phyloP scores from a whole-genome alignment of 805 yeast genomes.

The Wickerhamomyces strasburgensis region DNA sequence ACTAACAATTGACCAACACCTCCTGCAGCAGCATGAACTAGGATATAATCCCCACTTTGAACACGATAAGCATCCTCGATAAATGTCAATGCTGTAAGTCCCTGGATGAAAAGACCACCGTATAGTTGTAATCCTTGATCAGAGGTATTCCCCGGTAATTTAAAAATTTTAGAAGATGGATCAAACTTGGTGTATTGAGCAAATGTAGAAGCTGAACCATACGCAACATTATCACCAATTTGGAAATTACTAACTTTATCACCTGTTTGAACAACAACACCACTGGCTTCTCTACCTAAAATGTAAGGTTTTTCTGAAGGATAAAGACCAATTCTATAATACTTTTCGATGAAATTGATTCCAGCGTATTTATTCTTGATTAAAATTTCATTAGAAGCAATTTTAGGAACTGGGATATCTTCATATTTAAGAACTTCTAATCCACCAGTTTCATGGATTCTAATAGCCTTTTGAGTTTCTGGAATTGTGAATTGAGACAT shows the following conservation, averaged over 20 bases:
- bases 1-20: slow-evolving; percentile 77
- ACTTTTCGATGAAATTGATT: slow-evolving; percentile 75
- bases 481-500: slow-evolving; percentile 38
- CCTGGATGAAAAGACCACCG: slow-evolving; percentile 65
- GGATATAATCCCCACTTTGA: slow-evolving; percentile 61
- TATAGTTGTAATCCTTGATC: slow-evolving; percentile 49
- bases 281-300: slow-evolving; percentile 73
- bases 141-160: slow-evolving; percentile 42
- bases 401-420: slow-evolving; percentile 52
- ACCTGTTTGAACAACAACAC: slow-evolving; percentile 65
- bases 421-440: slow-evolving; percentile 46
- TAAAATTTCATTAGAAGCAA: slow-evolving; percentile 52
- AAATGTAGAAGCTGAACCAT: slow-evolving; percentile 48
- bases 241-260: slow-evolving; percentile 44
- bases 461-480: slow-evolving; percentile 48
- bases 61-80: slow-evolving; percentile 61
- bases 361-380: slow-evolving; percentile 77
- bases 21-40: slow-evolving; percentile 94
- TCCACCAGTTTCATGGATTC: slow-evolving; percentile 46
- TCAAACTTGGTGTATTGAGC: slow-evolving; percentile 64
- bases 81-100: slow-evolving; percentile 75
- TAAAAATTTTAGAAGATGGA: slow-evolving; percentile 34
- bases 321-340: slow-evolving; percentile 77
- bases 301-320: slow-evolving; percentile 55
- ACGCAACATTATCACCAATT: slow-evolving; percentile 72